Evolutionary conservation across 306 rosid species (phyloP).

Genomic region (Rosa multiflora): DNA sequence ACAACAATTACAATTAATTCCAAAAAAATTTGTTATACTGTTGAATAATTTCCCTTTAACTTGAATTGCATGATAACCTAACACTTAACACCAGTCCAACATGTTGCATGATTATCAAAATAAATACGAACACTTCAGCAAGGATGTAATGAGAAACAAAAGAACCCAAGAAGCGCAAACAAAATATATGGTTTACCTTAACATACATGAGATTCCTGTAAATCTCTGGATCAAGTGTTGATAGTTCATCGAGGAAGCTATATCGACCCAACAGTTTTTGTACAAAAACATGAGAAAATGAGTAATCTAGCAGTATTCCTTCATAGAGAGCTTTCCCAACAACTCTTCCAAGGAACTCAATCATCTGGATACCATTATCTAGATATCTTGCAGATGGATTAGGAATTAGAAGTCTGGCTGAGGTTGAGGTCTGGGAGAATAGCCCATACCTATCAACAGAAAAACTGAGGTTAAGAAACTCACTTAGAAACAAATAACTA

Average conservation of each 20-base stretch:
- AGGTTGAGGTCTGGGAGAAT: conserved; percentile 86
- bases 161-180: neutral
- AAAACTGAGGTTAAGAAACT: conserved; percentile 26
- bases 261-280: conserved; percentile 93
- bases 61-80: neutral
- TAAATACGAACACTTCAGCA: neutral
- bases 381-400: conserved; percentile 78
- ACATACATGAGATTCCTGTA: conserved; percentile 91
- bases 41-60: neutral
- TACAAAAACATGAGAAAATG: conserved; percentile 90
- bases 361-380: conserved; percentile 93
- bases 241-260: conserved; percentile 93
- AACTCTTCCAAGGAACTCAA: conserved; percentile 96
- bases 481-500: conserved; percentile 29
- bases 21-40: neutral
- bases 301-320: conserved; percentile 94
- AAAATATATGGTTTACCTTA: conserved; percentile 57
- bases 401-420: conserved; percentile 83
- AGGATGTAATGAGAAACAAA: neutral
- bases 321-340: conserved; percentile 99
- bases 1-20: neutral
- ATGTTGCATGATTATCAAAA: neutral
- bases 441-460: conserved; percentile 66
- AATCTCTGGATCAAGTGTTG: conserved; percentile 94
- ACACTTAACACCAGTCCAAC: neutral